Conservation (phyloP, 306 rosid genomes). For the Gillenia trifoliata region DNA sequence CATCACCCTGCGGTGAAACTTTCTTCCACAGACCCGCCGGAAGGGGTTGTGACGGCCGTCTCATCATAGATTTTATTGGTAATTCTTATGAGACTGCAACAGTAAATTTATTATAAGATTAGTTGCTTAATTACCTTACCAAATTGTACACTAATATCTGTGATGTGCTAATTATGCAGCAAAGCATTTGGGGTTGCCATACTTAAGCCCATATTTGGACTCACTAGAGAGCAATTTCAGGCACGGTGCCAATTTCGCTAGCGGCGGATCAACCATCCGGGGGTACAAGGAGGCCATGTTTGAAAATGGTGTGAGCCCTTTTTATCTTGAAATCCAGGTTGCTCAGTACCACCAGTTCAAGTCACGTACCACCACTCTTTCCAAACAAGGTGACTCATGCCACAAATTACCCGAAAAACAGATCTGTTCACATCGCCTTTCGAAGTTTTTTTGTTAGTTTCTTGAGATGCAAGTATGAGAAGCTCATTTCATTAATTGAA, state of each 20-base stretch:
- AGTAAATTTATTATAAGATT: neutral
- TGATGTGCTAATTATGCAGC: constrained; percentile 34
- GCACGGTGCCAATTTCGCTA: constrained; percentile 86
- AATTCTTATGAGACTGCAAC: neutral
- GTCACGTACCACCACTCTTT: constrained; percentile 44
- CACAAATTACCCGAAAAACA: neutral
- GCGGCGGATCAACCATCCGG: constrained; percentile 65
- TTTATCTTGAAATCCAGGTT: constrained; percentile 59
- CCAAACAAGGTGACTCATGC: constrained; percentile 28
- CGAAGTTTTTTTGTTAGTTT: neutral
- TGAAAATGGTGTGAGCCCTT: constrained; percentile 53
- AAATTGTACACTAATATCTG: no score
- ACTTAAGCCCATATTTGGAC: constrained; percentile 55
- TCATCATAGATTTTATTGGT: constrained; percentile 67
- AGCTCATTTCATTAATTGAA: neutral
- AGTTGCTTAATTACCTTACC: neutral
- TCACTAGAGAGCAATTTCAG: constrained; percentile 66
- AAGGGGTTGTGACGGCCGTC: constrained; percentile 66
- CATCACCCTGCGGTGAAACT: constrained; percentile 52
- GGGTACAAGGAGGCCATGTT: constrained; percentile 47
- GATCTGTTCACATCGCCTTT: neutral
- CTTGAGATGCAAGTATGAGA: neutral
- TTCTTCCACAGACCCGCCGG: constrained; percentile 57
- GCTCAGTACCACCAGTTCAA: constrained; percentile 55
- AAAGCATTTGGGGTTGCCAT: constrained; percentile 42